Conservation (phyloP, 805 yeast species). For the Teunomyces atbi region DNA sequence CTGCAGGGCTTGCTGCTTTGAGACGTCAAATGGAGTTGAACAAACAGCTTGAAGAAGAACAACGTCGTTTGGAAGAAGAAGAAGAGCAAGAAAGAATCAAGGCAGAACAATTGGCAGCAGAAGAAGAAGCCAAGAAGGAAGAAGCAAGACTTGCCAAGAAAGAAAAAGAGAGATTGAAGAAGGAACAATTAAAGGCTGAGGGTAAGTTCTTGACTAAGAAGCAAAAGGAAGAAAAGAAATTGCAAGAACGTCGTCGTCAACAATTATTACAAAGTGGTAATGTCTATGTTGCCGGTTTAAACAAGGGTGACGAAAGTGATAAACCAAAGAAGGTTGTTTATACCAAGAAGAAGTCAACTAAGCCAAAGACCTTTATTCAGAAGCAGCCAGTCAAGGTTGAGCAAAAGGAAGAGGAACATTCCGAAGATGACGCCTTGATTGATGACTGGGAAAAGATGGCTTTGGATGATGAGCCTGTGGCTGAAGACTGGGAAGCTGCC, state of each 20-base stretch:
- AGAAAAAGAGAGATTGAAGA: conserved; percentile 83
- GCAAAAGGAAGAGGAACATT: conserved; percentile 31
- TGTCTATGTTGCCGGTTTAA: conserved; percentile 73
- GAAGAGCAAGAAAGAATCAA: conserved; percentile 50
- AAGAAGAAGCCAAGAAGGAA: conserved; percentile 66
- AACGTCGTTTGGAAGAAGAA: conserved; percentile 67
- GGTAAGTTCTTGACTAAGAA: conserved; percentile 93
- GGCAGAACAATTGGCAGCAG: conserved; percentile 49
- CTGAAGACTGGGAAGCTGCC: conserved; percentile 52
- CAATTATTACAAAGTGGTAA: conserved; percentile 74
- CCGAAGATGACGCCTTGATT: conserved; percentile 51
- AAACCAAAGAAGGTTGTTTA: conserved; percentile 71
- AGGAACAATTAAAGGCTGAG: conserved; percentile 91
- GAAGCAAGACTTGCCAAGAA: conserved; percentile 64
- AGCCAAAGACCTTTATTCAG: conserved; percentile 38
- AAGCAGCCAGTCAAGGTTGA: conserved; percentile 19
- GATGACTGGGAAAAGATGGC: conserved; percentile 88
- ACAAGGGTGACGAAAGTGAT: conserved; percentile 23
- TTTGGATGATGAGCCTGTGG: conserved; percentile 55
- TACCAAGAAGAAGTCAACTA: conserved; percentile 64
- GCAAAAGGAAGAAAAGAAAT: conserved; percentile 88
- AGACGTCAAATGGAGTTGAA: conserved; percentile 85
- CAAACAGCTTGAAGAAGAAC: conserved; percentile 86
- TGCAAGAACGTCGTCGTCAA: conserved; percentile 85
- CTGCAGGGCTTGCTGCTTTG: conserved; percentile 89